These are phyloP conservation scores for Epichloe sp. DNA, from an alignment of 2,329 filamentous ascomycete genomes.

Conservation along the genomic window DNA sequence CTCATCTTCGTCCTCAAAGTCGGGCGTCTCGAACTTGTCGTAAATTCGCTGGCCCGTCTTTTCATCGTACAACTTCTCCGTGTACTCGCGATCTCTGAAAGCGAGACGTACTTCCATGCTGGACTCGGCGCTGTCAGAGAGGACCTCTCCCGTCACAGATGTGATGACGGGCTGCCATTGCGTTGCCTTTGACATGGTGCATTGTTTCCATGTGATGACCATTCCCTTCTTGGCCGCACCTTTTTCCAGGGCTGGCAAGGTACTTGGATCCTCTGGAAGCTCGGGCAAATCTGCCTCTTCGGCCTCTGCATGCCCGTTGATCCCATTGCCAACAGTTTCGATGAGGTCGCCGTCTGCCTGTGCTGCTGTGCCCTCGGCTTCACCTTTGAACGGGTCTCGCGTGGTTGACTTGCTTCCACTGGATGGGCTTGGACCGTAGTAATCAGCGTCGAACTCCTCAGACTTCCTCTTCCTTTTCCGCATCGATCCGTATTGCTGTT, in stretches of 20 bases:
- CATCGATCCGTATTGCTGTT: constrained; percentile 39
- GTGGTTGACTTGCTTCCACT: constrained; percentile 1
- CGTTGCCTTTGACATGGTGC: constrained; percentile 46
- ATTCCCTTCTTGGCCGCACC: constrained; percentile 42
- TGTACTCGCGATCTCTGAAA: constrained; percentile 48
- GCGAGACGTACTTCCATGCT: constrained; percentile 52
- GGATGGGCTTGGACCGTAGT: constrained; percentile 16
- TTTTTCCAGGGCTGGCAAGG: constrained; percentile 36
- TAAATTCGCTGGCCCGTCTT: constrained; percentile 61
- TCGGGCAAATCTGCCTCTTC: constrained; percentile 44
- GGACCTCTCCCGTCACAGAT: constrained; percentile 52
- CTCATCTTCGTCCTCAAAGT: constrained; percentile 42
- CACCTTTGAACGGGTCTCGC: constrained; percentile 2
- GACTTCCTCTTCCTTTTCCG: constrained; percentile 37
- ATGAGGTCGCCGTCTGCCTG: neutral
- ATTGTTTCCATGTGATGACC: constrained; percentile 56
- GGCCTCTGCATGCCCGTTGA: neutral
- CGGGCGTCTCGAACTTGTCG: constrained; percentile 63
- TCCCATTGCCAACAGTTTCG: neutral
- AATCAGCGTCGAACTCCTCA: constrained; percentile 19
- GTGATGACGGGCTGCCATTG: constrained; percentile 53
- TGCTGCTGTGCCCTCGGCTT: neutral
- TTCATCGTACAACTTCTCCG: constrained; percentile 48
- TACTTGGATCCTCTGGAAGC: constrained; percentile 42
- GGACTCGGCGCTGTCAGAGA: constrained; percentile 38